These are phyloP conservation scores for Fragaria iinumae DNA, from an alignment of 306 rosid genomes.

Conservation along the genomic window DNA sequence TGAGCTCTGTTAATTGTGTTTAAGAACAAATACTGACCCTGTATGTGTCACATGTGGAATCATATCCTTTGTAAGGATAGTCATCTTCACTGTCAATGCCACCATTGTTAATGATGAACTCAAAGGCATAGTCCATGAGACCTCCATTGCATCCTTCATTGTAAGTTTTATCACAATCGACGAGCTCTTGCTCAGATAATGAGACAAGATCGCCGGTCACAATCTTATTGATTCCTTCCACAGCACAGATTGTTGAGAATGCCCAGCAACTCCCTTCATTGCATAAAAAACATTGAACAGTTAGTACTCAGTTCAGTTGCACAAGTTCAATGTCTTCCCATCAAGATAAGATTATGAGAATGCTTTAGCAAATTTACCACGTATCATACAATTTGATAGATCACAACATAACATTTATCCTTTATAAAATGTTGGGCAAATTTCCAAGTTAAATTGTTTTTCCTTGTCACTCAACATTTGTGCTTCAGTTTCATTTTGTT, in stretches of 20 bases:
- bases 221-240: conserved; percentile 81
- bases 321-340: neutral
- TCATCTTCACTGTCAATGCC: conserved; percentile 83
- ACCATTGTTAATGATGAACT: conserved; percentile 75
- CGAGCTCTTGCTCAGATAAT: conserved; percentile 84
- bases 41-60: conserved; percentile 55
- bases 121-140: conserved; percentile 68
- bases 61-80: conserved; percentile 65
- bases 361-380: neutral
- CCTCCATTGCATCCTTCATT: conserved; percentile 88
- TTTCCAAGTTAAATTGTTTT: neutral
- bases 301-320: neutral
- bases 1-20: neutral
- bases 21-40: conserved; percentile 43
- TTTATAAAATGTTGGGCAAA: neutral
- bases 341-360: neutral
- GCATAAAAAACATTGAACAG: neutral
- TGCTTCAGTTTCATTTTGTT: neutral
- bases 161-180: conserved; percentile 69
- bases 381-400: too few relatives aligned
- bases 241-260: conserved; percentile 63
- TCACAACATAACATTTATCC: neutral
- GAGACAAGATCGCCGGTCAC: conserved; percentile 73
- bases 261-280: conserved; percentile 94
- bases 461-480: neutral